Evolutionary conservation across 2,329 filamentous ascomycete species (phyloP).

Genomic region (Botrytis tulipae): DNA sequence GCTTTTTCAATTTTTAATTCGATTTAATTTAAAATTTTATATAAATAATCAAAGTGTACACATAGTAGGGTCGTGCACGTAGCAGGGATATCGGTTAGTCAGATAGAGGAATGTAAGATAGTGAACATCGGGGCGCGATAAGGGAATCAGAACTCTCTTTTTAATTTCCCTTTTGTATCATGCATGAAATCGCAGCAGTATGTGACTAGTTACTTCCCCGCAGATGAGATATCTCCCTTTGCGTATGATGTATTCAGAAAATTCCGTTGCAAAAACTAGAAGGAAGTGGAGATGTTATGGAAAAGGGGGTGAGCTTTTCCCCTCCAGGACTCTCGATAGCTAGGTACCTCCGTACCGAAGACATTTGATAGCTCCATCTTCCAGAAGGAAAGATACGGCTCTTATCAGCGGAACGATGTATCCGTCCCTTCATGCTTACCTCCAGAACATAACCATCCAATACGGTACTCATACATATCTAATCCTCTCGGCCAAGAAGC

Average conservation of each 20-base stretch:
- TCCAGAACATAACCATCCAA: neutral
- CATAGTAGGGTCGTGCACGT: too few relatives aligned
- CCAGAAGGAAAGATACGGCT: neutral
- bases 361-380: neutral
- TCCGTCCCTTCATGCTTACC: neutral
- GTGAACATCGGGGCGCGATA: neutral
- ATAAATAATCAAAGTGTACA: too few relatives aligned
- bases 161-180: neutral
- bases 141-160: neutral
- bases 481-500: neutral
- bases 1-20: too few relatives aligned
- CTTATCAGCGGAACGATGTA: neutral
- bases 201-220: neutral
- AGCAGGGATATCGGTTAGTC: too few relatives aligned
- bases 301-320: neutral
- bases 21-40: too few relatives aligned
- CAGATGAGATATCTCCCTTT: neutral
- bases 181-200: neutral
- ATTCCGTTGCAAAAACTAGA: neutral
- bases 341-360: too few relatives aligned
- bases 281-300: neutral
- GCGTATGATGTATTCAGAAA: neutral
- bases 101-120: neutral
- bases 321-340: neutral
- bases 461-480: neutral